Evolutionary conservation across 495 filamentous ascomycete species (phyloP), one percentile per base, ranked within the genome.

Genomic region (Thermochaetoides thermophila): DNA sequence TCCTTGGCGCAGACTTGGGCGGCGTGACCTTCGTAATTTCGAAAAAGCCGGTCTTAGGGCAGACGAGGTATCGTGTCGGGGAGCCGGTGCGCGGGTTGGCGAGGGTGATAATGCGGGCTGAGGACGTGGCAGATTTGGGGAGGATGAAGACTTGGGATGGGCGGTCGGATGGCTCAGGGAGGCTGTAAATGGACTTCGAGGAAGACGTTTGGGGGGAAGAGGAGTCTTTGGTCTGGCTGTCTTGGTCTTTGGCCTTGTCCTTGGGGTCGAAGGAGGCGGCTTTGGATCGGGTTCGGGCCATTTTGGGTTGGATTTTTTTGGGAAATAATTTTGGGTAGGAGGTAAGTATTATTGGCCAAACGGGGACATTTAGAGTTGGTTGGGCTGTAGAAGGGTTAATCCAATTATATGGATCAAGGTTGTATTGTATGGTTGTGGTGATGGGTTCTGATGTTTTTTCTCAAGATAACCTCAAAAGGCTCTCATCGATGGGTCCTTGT

Each of bases 1-100:
- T 85, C 32, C 69, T 60, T 17, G 70, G 71, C 0, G 57, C 58
- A 4, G 56, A 52, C 26, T 67, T 70, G 19, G 83, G 68, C 5
- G 82, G 66, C 8, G 73, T 54, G 44, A 96, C 66, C 24, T 68
- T 68, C 10, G 75, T 94, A 59, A 96, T 85, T 50, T 97, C 89
- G 57, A 79, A 84, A 39, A 94, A 63, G 17, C 87, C 89, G 8
- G 69, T 69, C 18, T 68, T 52, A 3, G 85, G 82, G 49, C 84
- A 89, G 48, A 84, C 74, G 37, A 84, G 71, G 53, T 86, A 96
- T 37, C 81, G 71, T 29, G 63, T 69, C 5, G 76, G 68, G 10
- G 59, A 62, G 14, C 45, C 52, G 26, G 72, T 79, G 39, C 75
- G 75, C 7, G 91, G 87, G 52, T 93, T 70, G n/a, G 74, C 67